These are phyloP conservation scores for Nitzschia inconspicua DNA, from an alignment of 108 stramenopile genomes.

Conservation along the genomic window DNA sequence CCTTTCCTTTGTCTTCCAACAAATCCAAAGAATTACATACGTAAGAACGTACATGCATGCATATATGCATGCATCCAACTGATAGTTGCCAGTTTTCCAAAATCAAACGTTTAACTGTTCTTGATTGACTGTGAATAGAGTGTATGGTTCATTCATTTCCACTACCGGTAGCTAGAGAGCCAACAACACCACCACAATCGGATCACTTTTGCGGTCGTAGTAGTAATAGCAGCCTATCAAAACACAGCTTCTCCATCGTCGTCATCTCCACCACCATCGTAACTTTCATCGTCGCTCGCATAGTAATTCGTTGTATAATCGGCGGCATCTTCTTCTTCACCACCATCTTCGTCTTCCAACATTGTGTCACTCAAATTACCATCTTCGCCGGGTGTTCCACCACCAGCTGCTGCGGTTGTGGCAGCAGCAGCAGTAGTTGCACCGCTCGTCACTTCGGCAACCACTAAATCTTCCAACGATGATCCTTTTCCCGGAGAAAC, in stretches of 20 bases:
- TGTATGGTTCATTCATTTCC: too few species aligned
- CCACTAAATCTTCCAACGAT: constrained; percentile 50
- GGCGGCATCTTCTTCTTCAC: constrained; percentile 72
- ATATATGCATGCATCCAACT: too few species aligned
- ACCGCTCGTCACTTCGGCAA: constrained; percentile 25
- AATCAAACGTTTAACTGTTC: too few species aligned
- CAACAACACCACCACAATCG: too few species aligned
- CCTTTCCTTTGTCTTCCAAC: too few species aligned
- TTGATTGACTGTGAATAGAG: too few species aligned
- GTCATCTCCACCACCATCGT: constrained; percentile 43
- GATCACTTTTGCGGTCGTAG: too few species aligned
- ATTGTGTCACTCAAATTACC: constrained; percentile 42
- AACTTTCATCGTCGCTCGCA: constrained; percentile 64
- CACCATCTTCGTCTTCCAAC: constrained; percentile 31
- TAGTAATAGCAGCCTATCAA: constrained; percentile 31
- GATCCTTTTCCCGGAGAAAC: constrained; percentile 16
- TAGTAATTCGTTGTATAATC: constrained; percentile 72
- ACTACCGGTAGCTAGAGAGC: too few species aligned
- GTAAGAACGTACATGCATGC: too few species aligned
- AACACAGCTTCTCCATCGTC: constrained; percentile 49
- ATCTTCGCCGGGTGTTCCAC: constrained; percentile 36
- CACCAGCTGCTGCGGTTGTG: constrained; percentile 6
- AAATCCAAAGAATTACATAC: too few species aligned
- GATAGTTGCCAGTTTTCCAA: too few species aligned
- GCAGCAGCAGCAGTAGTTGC: not conserved